A percentile compares a stretch with the other conserved stretches of the same genome.
phyloP scores from a whole-genome alignment of 805 yeast genomes.

The Candida maltosa region DNA sequence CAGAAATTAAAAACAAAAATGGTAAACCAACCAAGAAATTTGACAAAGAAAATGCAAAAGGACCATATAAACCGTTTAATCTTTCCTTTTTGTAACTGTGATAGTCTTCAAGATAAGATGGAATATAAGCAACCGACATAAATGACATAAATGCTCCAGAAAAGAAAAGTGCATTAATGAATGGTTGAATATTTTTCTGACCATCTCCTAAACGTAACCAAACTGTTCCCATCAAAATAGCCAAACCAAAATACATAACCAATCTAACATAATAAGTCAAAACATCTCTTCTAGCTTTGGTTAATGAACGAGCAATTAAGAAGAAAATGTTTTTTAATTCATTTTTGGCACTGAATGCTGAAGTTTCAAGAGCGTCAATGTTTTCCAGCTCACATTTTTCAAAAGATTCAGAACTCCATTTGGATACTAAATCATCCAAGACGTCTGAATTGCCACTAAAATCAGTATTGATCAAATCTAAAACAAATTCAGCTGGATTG shows the following conservation, averaged over 20 bases:
- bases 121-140: conserved; percentile 42
- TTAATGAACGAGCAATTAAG: conserved; percentile 20
- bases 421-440: conserved; percentile 2
- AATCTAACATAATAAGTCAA: conserved; percentile 35
- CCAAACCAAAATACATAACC: conserved; percentile 38
- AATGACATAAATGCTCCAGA: conserved; percentile 45
- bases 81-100: conserved; percentile 25
- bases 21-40: conserved; percentile 36
- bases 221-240: conserved; percentile 39
- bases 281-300: conserved; percentile 33
- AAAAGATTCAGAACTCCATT: too few relatives aligned
- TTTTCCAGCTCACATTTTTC: too few relatives aligned
- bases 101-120: conserved; percentile 35
- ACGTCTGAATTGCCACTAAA: conserved; percentile 9
- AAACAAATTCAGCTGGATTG: conserved; percentile 25
- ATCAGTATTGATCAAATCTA: conserved; percentile 28
- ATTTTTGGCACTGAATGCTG: too few relatives aligned
- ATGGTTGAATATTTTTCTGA: conserved; percentile 29
- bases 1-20: conserved; percentile 27
- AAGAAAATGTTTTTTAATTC: conserved; percentile 12
- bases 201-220: conserved; percentile 23
- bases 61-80: conserved; percentile 37
- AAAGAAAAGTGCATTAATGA: conserved; percentile 36
- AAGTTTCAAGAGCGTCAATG: too few relatives aligned
- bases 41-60: conserved; percentile 28